Conservation (phyloP, 2,329 filamentous ascomycete genomes). For the Pseudopyrenochaeta lycopersici region DNA sequence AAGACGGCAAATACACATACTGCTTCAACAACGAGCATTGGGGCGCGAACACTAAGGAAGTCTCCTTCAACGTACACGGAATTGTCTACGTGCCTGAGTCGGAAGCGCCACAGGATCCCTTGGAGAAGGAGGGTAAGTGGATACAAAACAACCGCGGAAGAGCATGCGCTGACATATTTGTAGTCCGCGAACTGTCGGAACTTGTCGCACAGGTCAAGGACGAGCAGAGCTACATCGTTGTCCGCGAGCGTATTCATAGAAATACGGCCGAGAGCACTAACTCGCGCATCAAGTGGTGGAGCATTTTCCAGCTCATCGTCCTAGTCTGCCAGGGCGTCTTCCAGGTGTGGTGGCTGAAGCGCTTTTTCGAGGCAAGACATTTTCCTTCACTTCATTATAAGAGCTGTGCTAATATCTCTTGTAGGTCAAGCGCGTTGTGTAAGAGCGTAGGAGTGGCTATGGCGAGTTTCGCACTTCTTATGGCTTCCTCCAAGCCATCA, state of each 20-base stretch:
- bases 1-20: conserved; percentile 92
- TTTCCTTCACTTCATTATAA: not conserved
- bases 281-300: conserved; percentile 98
- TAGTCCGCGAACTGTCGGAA: conserved; percentile 84
- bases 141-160: not conserved
- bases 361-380: conserved; percentile 84
- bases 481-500: not conserved
- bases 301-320: conserved; percentile 91
- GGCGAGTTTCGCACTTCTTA: not conserved
- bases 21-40: conserved; percentile 99
- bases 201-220: conserved; percentile 93
- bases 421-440: conserved; percentile 47
- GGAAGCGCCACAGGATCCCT: conserved; percentile 83
- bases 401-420: conserved; percentile 8
- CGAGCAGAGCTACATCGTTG: conserved; percentile 95
- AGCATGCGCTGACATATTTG: conserved; percentile 18
- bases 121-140: conserved; percentile 83
- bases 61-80: conserved; percentile 98
- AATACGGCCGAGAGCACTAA: conserved; percentile 99
- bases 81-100: conserved; percentile 95
- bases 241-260: conserved; percentile 93
- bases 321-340: conserved; percentile 93
- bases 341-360: conserved; percentile 99
- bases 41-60: conserved; percentile 95
- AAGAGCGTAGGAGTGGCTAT: conserved; percentile 3